Base-by-base conservation (phyloP, 2,329 filamentous ascomycete genomes). In the Hypoxylon sp. region DNA sequence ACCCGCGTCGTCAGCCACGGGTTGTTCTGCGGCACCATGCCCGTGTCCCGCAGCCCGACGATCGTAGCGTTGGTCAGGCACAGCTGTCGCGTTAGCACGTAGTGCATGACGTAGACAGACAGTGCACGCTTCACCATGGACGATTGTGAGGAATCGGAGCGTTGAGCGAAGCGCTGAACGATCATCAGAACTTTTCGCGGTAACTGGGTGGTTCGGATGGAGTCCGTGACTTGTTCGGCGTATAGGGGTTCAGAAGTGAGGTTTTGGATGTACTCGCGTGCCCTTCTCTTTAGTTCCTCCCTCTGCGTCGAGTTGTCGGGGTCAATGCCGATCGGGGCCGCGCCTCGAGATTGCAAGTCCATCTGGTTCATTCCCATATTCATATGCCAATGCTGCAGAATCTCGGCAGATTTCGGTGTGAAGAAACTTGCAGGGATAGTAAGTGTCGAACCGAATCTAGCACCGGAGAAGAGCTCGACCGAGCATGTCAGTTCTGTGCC, bases 21-120 rank as follows among this genome's bases (percentile, higher is more conserved):
- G 6, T 78, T 78, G 70, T 83, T 80, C 62, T 82, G 81, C 9
- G 83, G 81, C 29, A 86, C 79, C 57, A 84, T 76, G 3, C 81
- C 81, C 1, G 81, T 83, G 14, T 79, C 70, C 39, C 78, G 76
- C 22, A 88, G 79, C 4, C 78, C 76, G 66, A 77, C 72, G 39
- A 87, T 77, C 29, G 83, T 84, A 46, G 78, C 74, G 5, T 74
- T 75, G 8, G 86, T 87, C 35, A 88, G 78, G 74, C 82, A 85
- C 22, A 89, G 80, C 71, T 88, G 87, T 3, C 84, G 82, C 5
- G 84, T 84, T 78, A 88, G 84, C 67, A 88, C 80, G 74, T 87
- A 88, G 74, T 89, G 85, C 81, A 86, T 86, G 47, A 83, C 83
- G 76, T 88, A 87, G 54, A 88, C 84, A 39, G 82, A 81, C 19